phyloP scores from a whole-genome alignment of 371 early-diverging fungal genomes.

The Ordospora colligata region DNA sequence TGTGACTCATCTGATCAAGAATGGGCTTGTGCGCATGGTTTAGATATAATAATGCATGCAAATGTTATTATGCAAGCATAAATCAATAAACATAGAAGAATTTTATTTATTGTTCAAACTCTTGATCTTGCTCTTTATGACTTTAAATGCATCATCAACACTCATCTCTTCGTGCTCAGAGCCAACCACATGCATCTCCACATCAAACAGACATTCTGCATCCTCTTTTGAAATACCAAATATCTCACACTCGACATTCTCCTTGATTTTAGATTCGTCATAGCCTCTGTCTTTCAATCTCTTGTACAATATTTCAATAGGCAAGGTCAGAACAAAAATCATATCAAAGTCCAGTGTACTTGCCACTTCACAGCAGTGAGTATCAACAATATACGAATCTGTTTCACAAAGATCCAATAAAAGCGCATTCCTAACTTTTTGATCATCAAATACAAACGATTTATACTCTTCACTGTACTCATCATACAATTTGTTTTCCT shows the following conservation, averaged over 20 bases:
- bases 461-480: constrained; percentile 76
- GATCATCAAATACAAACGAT: constrained; percentile 78
- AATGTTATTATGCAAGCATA: no score
- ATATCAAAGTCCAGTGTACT: constrained; percentile 72
- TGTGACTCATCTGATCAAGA: constrained; percentile 38
- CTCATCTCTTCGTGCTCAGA: neutral
- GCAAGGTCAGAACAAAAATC: constrained; percentile 74
- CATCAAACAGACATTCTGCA: constrained; percentile 70
- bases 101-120: neutral
- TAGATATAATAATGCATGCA: neutral
- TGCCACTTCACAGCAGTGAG: constrained; percentile 54
- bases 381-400: constrained; percentile 55
- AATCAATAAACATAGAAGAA: no score
- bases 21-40: constrained; percentile 23
- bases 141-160: neutral
- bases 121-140: neutral
- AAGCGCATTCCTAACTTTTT: constrained; percentile 65
- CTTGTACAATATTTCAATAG: constrained; percentile 69
- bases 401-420: constrained; percentile 27
- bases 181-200: constrained; percentile 13
- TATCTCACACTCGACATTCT: constrained; percentile 91
- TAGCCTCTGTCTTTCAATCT: constrained; percentile 77
- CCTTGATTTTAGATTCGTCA: constrained; percentile 72
- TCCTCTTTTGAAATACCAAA: constrained; percentile 87
- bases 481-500: constrained; percentile 71